Evolutionary conservation across 345 rosid genomes (phyloP), one percentile per base, ranked within the genome.

Genomic region (Cardamine chenopodiifolia): DNA sequence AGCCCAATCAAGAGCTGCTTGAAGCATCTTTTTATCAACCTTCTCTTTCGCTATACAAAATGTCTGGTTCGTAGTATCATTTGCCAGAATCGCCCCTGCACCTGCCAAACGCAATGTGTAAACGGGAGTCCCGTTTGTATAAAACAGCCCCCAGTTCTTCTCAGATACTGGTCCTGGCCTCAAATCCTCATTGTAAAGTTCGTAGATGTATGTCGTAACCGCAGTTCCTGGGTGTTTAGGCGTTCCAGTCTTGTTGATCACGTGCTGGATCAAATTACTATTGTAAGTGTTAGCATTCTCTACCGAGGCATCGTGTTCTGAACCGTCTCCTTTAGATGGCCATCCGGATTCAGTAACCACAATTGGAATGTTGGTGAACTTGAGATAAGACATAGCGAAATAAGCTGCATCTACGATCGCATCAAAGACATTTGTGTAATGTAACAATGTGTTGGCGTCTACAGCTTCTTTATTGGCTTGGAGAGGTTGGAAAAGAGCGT

Each of bases 1-100:
- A 56, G 98, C 99, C 99, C 99, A 95, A 70, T 95, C 99, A n/a
- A 95, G 83, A 20, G 90, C 99, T 1, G 98, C 99, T 78, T 95
- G 99, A 58, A 95, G 86, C 98, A 88, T 86, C 87, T 96, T 92
- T 39, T 45, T 80, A 67, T 96, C 99, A 35, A 89, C 84, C 42
- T 87, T 88, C 14, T 88, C 88, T 78, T 84, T 88, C 0, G 88
- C 90, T 34, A 88, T 83, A 68, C 99, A 96, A 78, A 88, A 96
- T 5, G 98, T 96, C 71, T 92, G 97, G 79, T 92, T 96, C 13
- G 97, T 90, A n/a, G 98, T 92, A 80, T 92, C 98, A 78, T 96
- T 95, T 0, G 96, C 96, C 57, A 92, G 78, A 58, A 86, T 84
- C 1, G 88, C 86, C n/a, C 97, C 98, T 1, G 90, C 90, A 49